Base-by-base conservation (phyloP, 306 rosid genomes). In the Carpinus viminea region DNA sequence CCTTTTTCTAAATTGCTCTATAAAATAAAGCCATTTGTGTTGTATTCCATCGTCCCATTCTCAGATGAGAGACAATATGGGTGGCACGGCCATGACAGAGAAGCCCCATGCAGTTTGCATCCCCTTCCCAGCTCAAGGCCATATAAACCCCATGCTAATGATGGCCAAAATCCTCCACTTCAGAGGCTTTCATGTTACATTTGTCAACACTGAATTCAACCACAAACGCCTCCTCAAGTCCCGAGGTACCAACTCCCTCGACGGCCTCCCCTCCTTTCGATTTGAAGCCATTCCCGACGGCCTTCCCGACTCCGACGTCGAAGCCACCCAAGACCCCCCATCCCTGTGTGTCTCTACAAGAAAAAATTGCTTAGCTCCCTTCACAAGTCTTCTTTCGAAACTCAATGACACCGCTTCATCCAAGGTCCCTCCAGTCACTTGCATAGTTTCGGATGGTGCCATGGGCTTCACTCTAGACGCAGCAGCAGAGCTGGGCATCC, bases 231-330 rank as follows among this genome's bases (percentile, higher is more conserved):
- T 82, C 24, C 78, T 86, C 13, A 86, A 82, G 76, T 48, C 89
- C 0, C 66, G 82, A 69, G 89, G 86, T 0, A 73, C 78, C 12
- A 8, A 76, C 28, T 68, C 82, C 56, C 82, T 85, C 0, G 15
- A 79, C 0, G 82, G 56, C 15, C 72, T 85, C 3, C 53, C 84
- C 2, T 82, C 86, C 5, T 85, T 85, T 31, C 84, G 80, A 2
- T 85, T 82, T 20, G 69, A 76, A 69, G 82, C 84, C 43, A 82
- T 82, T 11, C 80, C 92, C 0, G 92, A 91, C 1, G 92, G 97
- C 28, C 91, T 89, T 5, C 94, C 97, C 0, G 85, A 78, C 12
- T 18, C 85, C 0, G 82, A 90, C 0, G 73, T 68, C 1, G 87
- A 92, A 8, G 87, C 50, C 15, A 84, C 90, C 2, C 91, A 88